Evolutionary conservation across 169 alveolate species (phyloP), one percentile per base, ranked within the genome.

Genomic region (Plasmodium relictum): DNA sequence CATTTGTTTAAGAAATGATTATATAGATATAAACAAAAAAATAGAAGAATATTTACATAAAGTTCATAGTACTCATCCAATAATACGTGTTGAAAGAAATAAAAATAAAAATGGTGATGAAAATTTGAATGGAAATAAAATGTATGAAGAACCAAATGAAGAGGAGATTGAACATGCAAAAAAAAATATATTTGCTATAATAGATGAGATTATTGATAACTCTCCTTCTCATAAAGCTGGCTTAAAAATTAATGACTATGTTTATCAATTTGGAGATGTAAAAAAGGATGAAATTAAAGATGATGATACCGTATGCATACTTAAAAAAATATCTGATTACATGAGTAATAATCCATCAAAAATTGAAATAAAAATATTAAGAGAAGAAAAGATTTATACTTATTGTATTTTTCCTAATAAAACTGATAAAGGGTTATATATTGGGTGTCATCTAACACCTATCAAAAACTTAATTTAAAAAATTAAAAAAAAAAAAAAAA

Each of bases 1-100:
- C 3, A 62, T 61, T 16, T 92, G 95, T 69, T 88, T 93, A 52
- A 86, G 86, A 61, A 92, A 88, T 74, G 96, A 93, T 68, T 78
- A 78, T 70, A 16, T 50, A 65, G 54, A 78, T 48, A 24, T 78
- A 41, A 78, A 66, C n/a, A 78, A 78, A 24, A 45, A 48, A 65
- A 65, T 78, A 10, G 89, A 78, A 66, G 80, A 78, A n/a, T 78
- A 78, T 56, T 44, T 78, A 22, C 89, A 78, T 39, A 68, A 63
- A 18, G 54, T 78, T 12, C 89, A 78, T 45, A 78, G 18, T 10
- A 58, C 89, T 9, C 69, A 63, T n/a, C 89, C 89, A 0, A 58
- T 31, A 16, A 78, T 78, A 78, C 41, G 89, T 58, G 89, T 78
- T 18, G 72, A 78, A 31, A 18, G 89, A 48, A 52, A 70, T 18